Evolutionary conservation across 164 flowering plant species (phyloP).

Genomic region (Annona cherimola): DNA sequence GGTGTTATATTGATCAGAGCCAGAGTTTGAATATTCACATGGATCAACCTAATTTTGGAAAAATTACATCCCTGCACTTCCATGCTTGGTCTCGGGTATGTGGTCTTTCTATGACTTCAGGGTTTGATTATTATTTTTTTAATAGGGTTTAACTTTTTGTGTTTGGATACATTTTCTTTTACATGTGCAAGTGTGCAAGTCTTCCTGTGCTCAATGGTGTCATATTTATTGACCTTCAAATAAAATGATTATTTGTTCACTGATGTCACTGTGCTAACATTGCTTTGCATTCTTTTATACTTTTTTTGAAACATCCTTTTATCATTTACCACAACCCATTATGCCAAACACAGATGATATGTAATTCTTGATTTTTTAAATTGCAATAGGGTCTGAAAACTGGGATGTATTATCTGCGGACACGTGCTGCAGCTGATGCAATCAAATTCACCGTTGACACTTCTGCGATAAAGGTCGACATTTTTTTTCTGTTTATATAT

Average conservation of each 20-base stretch:
- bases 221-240: too few species aligned
- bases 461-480: slow-evolving; percentile 46
- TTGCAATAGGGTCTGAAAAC: slow-evolving; percentile 43
- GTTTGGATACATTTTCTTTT: neutral
- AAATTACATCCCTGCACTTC: slow-evolving; percentile 88
- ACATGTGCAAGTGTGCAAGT: neutral
- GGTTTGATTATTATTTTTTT: neutral
- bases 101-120: neutral
- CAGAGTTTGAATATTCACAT: slow-evolving; percentile 95
- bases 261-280: too few species aligned
- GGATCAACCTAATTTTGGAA: slow-evolving; percentile 92
- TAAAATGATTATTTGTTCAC: too few species aligned
- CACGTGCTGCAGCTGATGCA: slow-evolving; percentile 97
- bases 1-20: slow-evolving; percentile 94
- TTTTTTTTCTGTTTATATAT: too few species aligned
- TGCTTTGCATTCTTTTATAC: neutral
- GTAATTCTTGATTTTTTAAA: neutral
- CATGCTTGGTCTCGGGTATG: slow-evolving; percentile 86
- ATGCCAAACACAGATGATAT: neutral
- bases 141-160: neutral
- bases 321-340: too few species aligned
- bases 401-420: slow-evolving; percentile 90
- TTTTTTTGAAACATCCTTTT: neutral
- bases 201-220: too few species aligned
- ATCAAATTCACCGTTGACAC: slow-evolving; percentile 96